These are phyloP conservation scores for Corchorus capsularis DNA, from an alignment of 345 rosid genomes.

Conservation along the genomic window DNA sequence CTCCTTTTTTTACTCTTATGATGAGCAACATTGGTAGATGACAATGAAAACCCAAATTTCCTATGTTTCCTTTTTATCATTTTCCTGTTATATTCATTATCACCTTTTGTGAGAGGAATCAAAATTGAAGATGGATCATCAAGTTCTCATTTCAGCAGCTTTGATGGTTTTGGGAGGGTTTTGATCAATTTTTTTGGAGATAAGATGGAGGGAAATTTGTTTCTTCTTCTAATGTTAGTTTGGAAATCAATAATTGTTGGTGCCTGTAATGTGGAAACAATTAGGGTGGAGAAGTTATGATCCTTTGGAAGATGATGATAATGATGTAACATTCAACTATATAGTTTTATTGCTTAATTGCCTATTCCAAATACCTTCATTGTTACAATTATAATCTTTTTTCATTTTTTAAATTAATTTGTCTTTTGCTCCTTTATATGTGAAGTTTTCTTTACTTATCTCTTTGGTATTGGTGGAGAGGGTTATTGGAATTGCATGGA, in stretches of 20 bases:
- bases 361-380: slow-evolving; percentile 18
- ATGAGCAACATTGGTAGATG: slow-evolving; percentile 25
- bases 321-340: slow-evolving; percentile 41
- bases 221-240: slow-evolving; percentile 23
- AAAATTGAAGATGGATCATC: slow-evolving; percentile 19
- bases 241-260: slow-evolving; percentile 21
- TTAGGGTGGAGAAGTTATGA: slow-evolving; percentile 15
- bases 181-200: slow-evolving; percentile 20
- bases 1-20: not conserved
- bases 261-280: slow-evolving; percentile 23
- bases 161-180: not conserved
- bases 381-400: not conserved
- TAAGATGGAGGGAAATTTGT: slow-evolving; percentile 23
- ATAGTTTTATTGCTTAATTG: slow-evolving; percentile 12
- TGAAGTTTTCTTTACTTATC: not conserved
- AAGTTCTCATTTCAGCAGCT: slow-evolving; percentile 11
- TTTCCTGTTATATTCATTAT: slow-evolving; percentile 27
- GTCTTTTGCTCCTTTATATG: not conserved
- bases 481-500: slow-evolving; percentile 19
- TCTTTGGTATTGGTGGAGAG: not conserved
- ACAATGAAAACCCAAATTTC: slow-evolving; percentile 24
- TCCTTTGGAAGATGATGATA: slow-evolving; percentile 28
- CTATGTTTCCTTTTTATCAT: slow-evolving; percentile 20
- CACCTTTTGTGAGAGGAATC: slow-evolving; percentile 26
- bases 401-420: not conserved